Evolutionary conservation across 129 eudicot genomes (phyloP), one percentile per base, ranked within the genome.

Genomic region (Tagetes erecta): DNA sequence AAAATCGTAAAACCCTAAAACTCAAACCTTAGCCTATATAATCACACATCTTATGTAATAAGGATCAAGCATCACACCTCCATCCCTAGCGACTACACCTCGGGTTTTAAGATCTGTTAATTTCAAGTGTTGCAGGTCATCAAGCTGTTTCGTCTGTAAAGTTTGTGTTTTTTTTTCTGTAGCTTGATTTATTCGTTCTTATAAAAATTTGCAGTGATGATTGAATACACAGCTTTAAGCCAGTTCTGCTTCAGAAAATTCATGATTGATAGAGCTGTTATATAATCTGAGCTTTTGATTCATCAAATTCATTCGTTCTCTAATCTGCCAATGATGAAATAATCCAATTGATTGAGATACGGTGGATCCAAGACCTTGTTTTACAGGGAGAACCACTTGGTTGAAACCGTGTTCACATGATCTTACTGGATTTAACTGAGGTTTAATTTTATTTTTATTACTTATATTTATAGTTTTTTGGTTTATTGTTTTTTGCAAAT

Each of bases 241-340:
- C 95, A 91, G 95, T 91, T 91, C 97, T 91, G 95, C 97, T 91
- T 88, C 97, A 72, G 97, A 91, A 71, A 86, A 84, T 80, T 84
- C 87, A 36, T 88, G 97, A 92, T 92, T 46, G 93, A 92, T 59
- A 89, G 70, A 92, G 96, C 96, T 89, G 96, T 87, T 56, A 36
- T 73, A 9, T 76, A 2, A 3, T 80, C 97, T 91, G 97, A 88
- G 96, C 89, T 80, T 76, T 11, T 58, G 12, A 8, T 0, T 5
- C 7, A 3, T 49, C 1, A 13, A 35, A 34, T 3, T 70, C 9
- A 8, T 0, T 31, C 33, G 2, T 33, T n/a, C 14, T 38, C 45
- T 7, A 30, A 30, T 56, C 12, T 13, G 38, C 38, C 38, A 10
- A 60, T 73, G 60, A 73, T 73, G 78, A 73, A 35, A 4, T 3